Conservation (phyloP, 192 early-diverging fungal species). For the Coemansia sp. region DNA sequence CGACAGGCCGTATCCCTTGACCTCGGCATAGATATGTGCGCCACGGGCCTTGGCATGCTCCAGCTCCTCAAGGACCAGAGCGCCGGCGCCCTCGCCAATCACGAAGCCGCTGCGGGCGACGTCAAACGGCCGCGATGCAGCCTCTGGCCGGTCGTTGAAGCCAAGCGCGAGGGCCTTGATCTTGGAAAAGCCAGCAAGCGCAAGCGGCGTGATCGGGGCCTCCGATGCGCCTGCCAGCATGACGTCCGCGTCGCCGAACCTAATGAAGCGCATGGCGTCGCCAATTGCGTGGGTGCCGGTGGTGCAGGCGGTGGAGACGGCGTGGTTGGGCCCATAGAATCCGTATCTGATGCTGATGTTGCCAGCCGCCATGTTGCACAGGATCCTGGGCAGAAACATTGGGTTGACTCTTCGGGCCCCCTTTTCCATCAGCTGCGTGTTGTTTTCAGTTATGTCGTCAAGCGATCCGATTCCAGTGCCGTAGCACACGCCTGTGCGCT, state of each 20-base stretch:
- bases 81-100: constrained; percentile 88
- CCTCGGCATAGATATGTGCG: constrained; percentile 88
- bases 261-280: constrained; percentile 92
- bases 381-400: constrained; percentile 85
- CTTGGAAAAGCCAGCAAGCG: constrained; percentile 85
- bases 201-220: constrained; percentile 78
- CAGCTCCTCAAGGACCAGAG: constrained; percentile 86
- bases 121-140: constrained; percentile 93
- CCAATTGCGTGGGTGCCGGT: constrained; percentile 95
- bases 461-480: constrained; percentile 93
- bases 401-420: constrained; percentile 80
- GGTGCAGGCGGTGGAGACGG: constrained; percentile 91
- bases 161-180: constrained; percentile 76
- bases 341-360: constrained; percentile 89
- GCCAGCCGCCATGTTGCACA: constrained; percentile 95
- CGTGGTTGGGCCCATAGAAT: constrained; percentile 85
- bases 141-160: constrained; percentile 75
- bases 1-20: constrained; percentile 87
- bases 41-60: constrained; percentile 82
- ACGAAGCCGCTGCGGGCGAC: constrained; percentile 85
- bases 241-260: constrained; percentile 89
- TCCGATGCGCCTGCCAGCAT: constrained; percentile 94
- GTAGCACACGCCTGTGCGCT: constrained; percentile 79
- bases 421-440: constrained; percentile 49
- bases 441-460: constrained; percentile 72